Percentiles rank a stretch among this genome's conserved stretches.
Conservation (phyloP, 768 basidiomycete genomes). For the Calvatia gigantea region DNA sequence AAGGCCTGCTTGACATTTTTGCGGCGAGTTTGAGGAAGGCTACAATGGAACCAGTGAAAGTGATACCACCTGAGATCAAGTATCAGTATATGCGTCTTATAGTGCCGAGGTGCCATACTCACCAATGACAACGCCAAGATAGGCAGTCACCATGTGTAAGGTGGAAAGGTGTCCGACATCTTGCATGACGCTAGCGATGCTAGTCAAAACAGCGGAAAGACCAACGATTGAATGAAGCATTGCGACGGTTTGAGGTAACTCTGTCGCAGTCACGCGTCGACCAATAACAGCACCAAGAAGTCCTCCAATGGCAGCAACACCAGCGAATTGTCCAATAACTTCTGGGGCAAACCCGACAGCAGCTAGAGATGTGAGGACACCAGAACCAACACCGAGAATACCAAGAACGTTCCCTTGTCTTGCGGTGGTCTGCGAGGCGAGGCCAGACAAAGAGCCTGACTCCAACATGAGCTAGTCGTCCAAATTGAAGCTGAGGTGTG, state of each 20-base stretch:
- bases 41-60: constrained; percentile 87
- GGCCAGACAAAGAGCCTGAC: constrained; percentile 72
- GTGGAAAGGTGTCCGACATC: constrained; percentile 66
- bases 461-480: constrained; percentile 1
- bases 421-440: constrained; percentile 77
- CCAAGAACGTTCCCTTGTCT: constrained; percentile 89
- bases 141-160: constrained; percentile 80
- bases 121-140: constrained; percentile 84
- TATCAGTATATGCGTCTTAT: constrained; percentile 2
- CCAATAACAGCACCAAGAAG: constrained; percentile 70
- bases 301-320: constrained; percentile 72
- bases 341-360: constrained; percentile 82
- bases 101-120: constrained; percentile 11
- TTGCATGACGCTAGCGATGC: constrained; percentile 75
- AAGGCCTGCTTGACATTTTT: constrained; percentile 71
- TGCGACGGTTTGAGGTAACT: constrained; percentile 77
- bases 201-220: constrained; percentile 85
- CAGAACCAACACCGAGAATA: constrained; percentile 79
- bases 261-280: constrained; percentile 80
- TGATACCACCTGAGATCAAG: constrained; percentile 57
- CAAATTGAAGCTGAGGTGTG: background rate
- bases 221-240: constrained; percentile 88
- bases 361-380: constrained; percentile 74
- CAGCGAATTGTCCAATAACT: constrained; percentile 74
- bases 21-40: constrained; percentile 88